Percentiles rank a stretch among this genome's conserved stretches.
Conservation (phyloP, 768 basidiomycete species). For the Hortiboletus campestris region DNA sequence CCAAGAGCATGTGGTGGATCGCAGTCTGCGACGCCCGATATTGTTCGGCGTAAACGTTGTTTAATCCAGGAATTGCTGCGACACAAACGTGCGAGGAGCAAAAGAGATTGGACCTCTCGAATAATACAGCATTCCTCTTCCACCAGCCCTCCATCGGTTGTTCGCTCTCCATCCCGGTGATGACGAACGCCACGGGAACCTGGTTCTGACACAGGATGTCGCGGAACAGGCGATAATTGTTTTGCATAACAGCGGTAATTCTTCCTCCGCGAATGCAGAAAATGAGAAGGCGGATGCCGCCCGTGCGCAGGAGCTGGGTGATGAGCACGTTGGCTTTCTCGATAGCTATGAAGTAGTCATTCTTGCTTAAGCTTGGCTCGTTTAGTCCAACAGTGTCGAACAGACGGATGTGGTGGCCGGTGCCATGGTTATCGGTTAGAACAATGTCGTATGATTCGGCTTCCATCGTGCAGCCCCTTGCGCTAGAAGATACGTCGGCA, state of each 20-base stretch:
- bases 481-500: constrained; percentile 29
- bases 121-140: constrained; percentile 29
- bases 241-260: constrained; percentile 21
- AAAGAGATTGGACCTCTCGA: constrained; percentile 16
- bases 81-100: constrained; percentile 39
- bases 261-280: constrained; percentile 35
- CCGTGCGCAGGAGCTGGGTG: constrained; percentile 22
- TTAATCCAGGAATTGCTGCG: constrained; percentile 31
- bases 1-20: constrained; percentile 20
- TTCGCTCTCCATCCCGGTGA: constrained; percentile 33
- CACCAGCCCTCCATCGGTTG: constrained; percentile 33
- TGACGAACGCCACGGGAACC: constrained; percentile 30
- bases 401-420: constrained; percentile 18
- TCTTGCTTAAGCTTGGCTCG: constrained; percentile 19
- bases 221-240: constrained; percentile 30
- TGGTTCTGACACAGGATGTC: constrained; percentile 28
- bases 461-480: constrained; percentile 35
- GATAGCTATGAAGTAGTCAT: constrained; percentile 24
- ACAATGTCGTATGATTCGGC: constrained; percentile 22
- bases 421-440: constrained; percentile 9
- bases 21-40: constrained; percentile 33
- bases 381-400: constrained; percentile 35
- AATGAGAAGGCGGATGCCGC: constrained; percentile 29
- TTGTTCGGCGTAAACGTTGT: constrained; percentile 20
- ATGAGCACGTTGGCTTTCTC: constrained; percentile 33